Evolutionary conservation across 1,139 yeast genomes (phyloP).

Genomic region (Blastobotrys aristatus): DNA sequence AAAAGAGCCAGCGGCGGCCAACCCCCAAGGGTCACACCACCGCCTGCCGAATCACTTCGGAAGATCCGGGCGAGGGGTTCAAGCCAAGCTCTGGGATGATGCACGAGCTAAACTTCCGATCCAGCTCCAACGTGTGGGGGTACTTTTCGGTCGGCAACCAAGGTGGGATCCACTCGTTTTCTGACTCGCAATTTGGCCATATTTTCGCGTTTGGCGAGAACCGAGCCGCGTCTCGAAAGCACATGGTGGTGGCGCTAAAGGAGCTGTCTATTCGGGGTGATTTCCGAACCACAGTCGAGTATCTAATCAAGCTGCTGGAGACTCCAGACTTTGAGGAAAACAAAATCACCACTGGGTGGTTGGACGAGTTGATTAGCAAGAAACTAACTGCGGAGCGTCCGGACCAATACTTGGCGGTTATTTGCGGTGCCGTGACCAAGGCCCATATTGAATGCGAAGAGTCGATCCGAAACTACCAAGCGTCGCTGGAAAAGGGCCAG

Average conservation of each 20-base stretch:
- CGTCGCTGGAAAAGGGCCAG: constrained; percentile 88
- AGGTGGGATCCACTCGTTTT: constrained; percentile 95
- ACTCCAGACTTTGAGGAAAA: constrained; percentile 96
- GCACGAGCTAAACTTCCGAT: constrained; percentile 93
- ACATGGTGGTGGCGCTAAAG: constrained; percentile 97
- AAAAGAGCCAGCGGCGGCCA: constrained; percentile 82
- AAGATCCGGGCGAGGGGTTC: constrained; percentile 98
- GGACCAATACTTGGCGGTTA: constrained; percentile 80
- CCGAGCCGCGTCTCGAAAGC: constrained; percentile 95
- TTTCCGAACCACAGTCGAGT: constrained; percentile 95
- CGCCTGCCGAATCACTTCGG: constrained; percentile 97
- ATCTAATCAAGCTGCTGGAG: constrained; percentile 87
- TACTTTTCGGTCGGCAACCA: constrained; percentile 95
- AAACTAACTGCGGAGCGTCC: constrained; percentile 97
- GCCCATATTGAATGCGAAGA: constrained; percentile 80
- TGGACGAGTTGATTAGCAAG: constrained; percentile 89
- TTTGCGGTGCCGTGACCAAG: constrained; percentile 96
- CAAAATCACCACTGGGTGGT: constrained; percentile 97
- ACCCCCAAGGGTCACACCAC: constrained; percentile 97
- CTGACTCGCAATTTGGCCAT: constrained; percentile 98
- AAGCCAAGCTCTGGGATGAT: constrained; percentile 96
- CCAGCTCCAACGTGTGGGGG: constrained; percentile 98
- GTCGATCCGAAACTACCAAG: constrained; percentile 60
- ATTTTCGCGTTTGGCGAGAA: constrained; percentile 98
- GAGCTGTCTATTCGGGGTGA: constrained; percentile 97